Conservation (phyloP, 1,284 basidiomycete genomes). For the Heimioporus punctisporus region DNA sequence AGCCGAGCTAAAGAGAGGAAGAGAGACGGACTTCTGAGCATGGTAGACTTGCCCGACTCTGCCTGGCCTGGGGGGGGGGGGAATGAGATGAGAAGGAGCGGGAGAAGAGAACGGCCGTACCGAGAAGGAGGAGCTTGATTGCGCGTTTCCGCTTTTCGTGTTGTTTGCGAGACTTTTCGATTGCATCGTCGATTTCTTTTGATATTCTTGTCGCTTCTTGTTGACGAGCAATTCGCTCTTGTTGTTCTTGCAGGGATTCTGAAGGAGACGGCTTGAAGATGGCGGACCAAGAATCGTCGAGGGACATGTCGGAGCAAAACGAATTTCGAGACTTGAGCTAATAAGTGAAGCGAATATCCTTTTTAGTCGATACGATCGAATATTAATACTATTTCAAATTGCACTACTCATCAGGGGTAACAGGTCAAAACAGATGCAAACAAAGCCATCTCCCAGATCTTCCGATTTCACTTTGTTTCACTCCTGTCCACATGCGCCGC, state of each 20-base stretch:
- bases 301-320: too few species aligned
- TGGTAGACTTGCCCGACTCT: constrained; percentile 72
- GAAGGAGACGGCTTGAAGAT: constrained; percentile 35
- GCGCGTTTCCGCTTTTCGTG: constrained; percentile 57
- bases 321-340: too few species aligned
- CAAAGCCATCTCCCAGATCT: too few species aligned
- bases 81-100: not conserved
- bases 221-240: constrained; percentile 39
- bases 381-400: too few species aligned
- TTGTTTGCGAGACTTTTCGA: constrained; percentile 51
- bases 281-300: constrained; percentile 24
- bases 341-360: too few species aligned
- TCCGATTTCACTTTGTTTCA: too few species aligned
- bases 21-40: constrained; percentile 55
- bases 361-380: too few species aligned
- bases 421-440: too few species aligned
- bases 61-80: constrained; percentile 50
- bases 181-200: constrained; percentile 57
- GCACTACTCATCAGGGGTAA: too few species aligned
- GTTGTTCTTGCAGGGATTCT: constrained; percentile 49
- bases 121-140: constrained; percentile 65
- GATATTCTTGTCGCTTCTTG: constrained; percentile 48
- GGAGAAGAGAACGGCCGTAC: constrained; percentile 37
- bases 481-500: too few species aligned
- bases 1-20: not conserved